These are phyloP conservation scores for Tetrapisispora namnaoensis DNA, from an alignment of 805 yeast genomes.

Conservation along the genomic window DNA sequence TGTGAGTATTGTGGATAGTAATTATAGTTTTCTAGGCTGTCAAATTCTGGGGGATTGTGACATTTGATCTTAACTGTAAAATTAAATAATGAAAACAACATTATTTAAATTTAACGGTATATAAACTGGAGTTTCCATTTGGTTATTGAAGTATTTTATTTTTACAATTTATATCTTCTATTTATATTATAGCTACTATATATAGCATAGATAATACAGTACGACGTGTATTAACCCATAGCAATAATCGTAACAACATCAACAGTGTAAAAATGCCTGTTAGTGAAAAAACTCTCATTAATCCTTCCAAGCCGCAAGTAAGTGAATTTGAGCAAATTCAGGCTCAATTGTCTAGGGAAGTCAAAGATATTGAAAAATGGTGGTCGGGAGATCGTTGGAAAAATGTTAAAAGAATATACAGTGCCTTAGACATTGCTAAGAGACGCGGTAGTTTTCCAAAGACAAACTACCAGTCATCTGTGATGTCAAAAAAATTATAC, in stretches of 20 bases:
- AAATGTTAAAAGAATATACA: conserved; percentile 76
- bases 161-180: too few relatives aligned
- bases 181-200: too few relatives aligned
- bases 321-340: conserved; percentile 11
- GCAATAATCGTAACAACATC: too few relatives aligned
- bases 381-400: conserved; percentile 92
- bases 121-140: neutral
- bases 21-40: too few relatives aligned
- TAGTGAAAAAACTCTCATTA: neutral
- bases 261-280: conserved; percentile 1
- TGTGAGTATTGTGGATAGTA: neutral
- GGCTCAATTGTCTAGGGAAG: conserved; percentile 34
- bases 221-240: too few relatives aligned
- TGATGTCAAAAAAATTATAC: conserved; percentile 76
- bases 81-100: too few relatives aligned
- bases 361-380: conserved; percentile 72
- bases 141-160: neutral
- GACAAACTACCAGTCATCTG: conserved; percentile 63
- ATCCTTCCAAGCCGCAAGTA: neutral
- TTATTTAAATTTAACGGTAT: too few relatives aligned
- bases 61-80: too few relatives aligned
- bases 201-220: too few relatives aligned
- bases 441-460: conserved; percentile 71
- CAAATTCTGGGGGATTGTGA: too few relatives aligned
- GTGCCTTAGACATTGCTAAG: conserved; percentile 79